phyloP scores from a whole-genome alignment of 768 basidiomycete genomes.

The Leccinum variicolor region DNA sequence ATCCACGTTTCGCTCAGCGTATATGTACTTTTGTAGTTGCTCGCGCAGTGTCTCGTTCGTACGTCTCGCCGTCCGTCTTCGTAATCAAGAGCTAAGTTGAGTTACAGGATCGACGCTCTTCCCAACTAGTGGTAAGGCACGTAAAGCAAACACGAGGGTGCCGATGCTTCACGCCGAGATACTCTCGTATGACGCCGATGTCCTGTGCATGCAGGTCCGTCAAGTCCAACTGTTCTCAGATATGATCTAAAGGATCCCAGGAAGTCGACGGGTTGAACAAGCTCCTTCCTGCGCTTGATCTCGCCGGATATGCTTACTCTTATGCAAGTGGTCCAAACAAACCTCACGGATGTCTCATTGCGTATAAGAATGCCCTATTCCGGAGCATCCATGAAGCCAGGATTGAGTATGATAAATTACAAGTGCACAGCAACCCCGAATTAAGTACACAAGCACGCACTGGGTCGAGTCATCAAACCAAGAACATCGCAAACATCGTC shows the following conservation, averaged over 20 bases:
- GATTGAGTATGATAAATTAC: constrained; percentile 70
- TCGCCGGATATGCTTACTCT: constrained; percentile 59
- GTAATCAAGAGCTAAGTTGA: neutral
- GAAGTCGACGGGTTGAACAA: constrained; percentile 85
- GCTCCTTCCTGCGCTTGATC: constrained; percentile 62
- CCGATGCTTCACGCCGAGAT: constrained; percentile 78
- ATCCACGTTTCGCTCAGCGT: neutral
- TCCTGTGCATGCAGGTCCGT: constrained; percentile 82
- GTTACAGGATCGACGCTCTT: constrained; percentile 72
- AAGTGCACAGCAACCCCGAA: constrained; percentile 40
- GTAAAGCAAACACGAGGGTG: constrained; percentile 70
- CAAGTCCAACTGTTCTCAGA: neutral
- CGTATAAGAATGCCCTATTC: constrained; percentile 57
- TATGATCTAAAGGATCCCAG: constrained; percentile 36
- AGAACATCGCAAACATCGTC: constrained; percentile 76
- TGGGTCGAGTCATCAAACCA: constrained; percentile 67
- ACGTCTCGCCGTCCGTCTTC: constrained; percentile 32
- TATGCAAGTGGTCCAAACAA: constrained; percentile 73
- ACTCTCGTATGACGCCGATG: constrained; percentile 66
- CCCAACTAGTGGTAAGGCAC: constrained; percentile 73
- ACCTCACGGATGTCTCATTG: constrained; percentile 83
- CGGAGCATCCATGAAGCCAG: constrained; percentile 41
- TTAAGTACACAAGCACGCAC: constrained; percentile 33
- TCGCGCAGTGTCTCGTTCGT: constrained; percentile 81
- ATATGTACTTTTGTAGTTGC: constrained; percentile 42